Evolutionary conservation across 352 stramenopile genomes (phyloP).

Genomic region (Blastocystis sp.): DNA sequence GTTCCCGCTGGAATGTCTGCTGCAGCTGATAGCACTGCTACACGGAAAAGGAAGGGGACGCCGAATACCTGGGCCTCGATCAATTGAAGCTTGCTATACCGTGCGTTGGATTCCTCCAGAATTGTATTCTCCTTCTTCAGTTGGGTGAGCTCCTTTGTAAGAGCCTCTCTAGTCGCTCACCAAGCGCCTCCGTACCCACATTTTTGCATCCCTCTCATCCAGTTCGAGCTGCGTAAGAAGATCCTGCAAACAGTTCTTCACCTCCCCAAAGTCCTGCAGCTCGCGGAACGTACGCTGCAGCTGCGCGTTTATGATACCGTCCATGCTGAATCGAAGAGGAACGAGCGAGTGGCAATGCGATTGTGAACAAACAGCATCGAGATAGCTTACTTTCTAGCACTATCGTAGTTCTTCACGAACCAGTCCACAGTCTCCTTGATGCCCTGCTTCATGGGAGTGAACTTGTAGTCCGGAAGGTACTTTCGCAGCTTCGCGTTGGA

Average conservation of each 20-base stretch:
- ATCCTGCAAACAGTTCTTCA: slow-evolving; percentile 27
- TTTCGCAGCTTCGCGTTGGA: slow-evolving; percentile 89
- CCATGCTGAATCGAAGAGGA: background rate
- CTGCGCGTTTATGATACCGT: background rate
- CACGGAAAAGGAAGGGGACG: background rate
- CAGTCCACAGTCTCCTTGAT: slow-evolving; percentile 81
- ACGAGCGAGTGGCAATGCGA: background rate
- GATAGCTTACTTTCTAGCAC: slow-evolving; percentile 75
- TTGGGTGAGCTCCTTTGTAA: slow-evolving; percentile 29
- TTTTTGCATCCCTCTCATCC: slow-evolving; percentile 24
- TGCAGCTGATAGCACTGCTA: slow-evolving; percentile 52
- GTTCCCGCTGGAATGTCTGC: slow-evolving; percentile 37
- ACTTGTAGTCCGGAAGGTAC: slow-evolving; percentile 87
- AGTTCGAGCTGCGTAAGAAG: slow-evolving; percentile 32
- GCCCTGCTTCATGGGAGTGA: slow-evolving; percentile 87
- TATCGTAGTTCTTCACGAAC: slow-evolving; percentile 84
- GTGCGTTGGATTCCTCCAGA: slow-evolving; percentile 48
- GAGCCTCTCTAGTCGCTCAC: background rate
- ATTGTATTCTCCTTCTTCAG: slow-evolving; percentile 44
- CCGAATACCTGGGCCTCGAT: slow-evolving; percentile 22
- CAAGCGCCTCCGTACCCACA: background rate
- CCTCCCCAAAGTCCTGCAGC: slow-evolving; percentile 4
- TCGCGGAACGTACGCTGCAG: background rate
- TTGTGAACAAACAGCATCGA: background rate
- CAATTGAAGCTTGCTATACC: slow-evolving; percentile 51